A percentile compares a stretch with the other conserved stretches of the same genome.
Conservation (phyloP, 2,329 filamentous ascomycete genomes). For the Mollisiaceae sp. region DNA sequence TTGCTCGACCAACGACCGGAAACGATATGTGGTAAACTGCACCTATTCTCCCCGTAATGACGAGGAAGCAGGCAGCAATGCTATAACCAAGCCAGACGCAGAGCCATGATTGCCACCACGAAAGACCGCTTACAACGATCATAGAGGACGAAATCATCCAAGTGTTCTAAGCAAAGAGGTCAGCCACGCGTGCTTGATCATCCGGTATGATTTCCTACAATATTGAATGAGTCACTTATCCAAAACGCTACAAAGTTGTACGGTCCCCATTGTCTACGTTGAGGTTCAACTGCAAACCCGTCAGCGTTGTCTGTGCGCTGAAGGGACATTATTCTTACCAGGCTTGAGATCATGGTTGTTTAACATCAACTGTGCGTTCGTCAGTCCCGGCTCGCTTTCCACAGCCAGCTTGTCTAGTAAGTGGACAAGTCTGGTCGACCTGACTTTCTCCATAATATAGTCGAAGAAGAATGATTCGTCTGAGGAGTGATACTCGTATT, state of each 20-base stretch:
- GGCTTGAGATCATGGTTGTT: constrained; percentile 82
- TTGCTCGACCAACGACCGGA: constrained; percentile 77
- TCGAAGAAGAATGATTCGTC: constrained; percentile 46
- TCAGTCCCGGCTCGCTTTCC: constrained; percentile 76
- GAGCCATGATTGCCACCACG: constrained; percentile 93
- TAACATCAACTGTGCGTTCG: constrained; percentile 81
- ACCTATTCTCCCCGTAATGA: constrained; percentile 80
- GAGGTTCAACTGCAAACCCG: constrained; percentile 66
- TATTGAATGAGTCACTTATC: constrained; percentile 30
- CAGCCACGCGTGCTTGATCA: background rate
- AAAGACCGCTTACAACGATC: constrained; percentile 70
- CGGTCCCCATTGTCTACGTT: constrained; percentile 79
- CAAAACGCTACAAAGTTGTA: constrained; percentile 47
- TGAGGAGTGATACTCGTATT: constrained; percentile 29
- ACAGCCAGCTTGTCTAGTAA: constrained; percentile 68
- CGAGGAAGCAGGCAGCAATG: constrained; percentile 77
- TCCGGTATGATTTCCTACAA: background rate
- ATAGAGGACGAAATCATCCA: constrained; percentile 93
- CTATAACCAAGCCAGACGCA: constrained; percentile 87
- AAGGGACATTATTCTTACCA: constrained; percentile 44
- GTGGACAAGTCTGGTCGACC: constrained; percentile 34
- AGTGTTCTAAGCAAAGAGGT: constrained; percentile 62
- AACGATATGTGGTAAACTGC: constrained; percentile 90
- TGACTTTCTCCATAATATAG: constrained; percentile 47
- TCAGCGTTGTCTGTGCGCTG: constrained; percentile 33